Evolutionary conservation across 305 asterid genomes (phyloP).

Genomic region (Petunia hybrid): DNA sequence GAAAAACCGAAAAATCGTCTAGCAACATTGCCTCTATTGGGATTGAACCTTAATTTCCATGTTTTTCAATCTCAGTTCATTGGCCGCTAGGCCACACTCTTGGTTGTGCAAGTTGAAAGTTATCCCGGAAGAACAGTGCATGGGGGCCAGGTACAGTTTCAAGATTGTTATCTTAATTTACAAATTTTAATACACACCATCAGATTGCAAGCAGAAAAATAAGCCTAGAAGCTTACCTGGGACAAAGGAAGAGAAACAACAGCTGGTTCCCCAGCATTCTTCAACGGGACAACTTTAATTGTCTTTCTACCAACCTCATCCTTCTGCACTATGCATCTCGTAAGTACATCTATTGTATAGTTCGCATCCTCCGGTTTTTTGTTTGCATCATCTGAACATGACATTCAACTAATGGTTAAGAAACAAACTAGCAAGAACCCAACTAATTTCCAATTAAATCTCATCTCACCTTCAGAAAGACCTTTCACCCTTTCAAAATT

Average conservation of each 20-base stretch:
- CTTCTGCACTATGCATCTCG: conserved; percentile 74
- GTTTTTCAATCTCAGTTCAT: neutral
- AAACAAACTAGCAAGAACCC: conserved; percentile 27
- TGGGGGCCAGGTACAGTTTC: conserved; percentile 15
- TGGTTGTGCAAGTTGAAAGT: neutral
- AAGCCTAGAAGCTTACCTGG: conserved; percentile 63
- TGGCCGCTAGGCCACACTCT: neutral
- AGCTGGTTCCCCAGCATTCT: conserved; percentile 88
- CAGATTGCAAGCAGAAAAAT: conserved; percentile 25
- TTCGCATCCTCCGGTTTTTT: conserved; percentile 82
- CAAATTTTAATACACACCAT: neutral
- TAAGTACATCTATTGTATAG: conserved; percentile 86
- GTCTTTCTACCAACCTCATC: conserved; percentile 75
- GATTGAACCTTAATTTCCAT: neutral
- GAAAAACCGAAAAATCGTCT: neutral
- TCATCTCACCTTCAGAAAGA: conserved; percentile 77
- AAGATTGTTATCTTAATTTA: conserved; percentile 17
- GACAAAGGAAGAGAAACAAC: conserved; percentile 80
- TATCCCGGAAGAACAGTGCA: conserved; percentile 15
- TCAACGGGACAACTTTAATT: conserved; percentile 64
- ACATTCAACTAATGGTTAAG: conserved; percentile 35
- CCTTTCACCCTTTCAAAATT: conserved; percentile 83
- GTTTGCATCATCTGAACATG: conserved; percentile 67
- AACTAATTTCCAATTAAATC: conserved; percentile 26
- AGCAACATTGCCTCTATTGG: neutral